Evolutionary conservation across 139 green algal genomes (phyloP), one percentile per base, ranked within the genome.

Genomic region (Micractinium sp.): DNA sequence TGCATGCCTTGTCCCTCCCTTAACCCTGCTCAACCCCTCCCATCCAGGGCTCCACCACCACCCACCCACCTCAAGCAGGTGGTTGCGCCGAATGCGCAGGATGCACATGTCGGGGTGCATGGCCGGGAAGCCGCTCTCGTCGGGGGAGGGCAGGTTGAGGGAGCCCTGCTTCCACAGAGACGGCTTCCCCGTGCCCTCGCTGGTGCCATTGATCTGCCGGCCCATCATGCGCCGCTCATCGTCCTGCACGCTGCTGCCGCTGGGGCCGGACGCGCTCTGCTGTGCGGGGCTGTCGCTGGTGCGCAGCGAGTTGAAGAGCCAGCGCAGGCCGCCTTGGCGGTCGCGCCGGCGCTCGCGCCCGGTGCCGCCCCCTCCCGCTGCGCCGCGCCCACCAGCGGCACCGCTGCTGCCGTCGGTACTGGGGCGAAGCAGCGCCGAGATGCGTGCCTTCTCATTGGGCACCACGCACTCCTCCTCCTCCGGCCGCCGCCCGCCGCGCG

Each of bases 91-190:
- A 79, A 99, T 94, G 36, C 97, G 91, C 47, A 99, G 47, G 85
- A 99, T 97, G 93, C 97, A 99, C 95, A 97, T 96, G 93, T 99
- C 97, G 53, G 92, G 94, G 91, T 99, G 96, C 12, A 87, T 94
- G 73, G 89, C 91, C n/a, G 94, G 93, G 83, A 96, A 93, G 63
- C 94, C 94, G 73, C 85, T 93, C 25, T 95, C 90, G 20, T 95
- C 92, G 15, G 94, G 94, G 35, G 76, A 33, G 38, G 94, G 95
- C 86, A 96, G 91, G 47, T 94, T 92, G 88, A 95, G 90, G 27
- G 89, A 93, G 78, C 93, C 93, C 41, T 92, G 88, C 76, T 93
- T 93, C 90, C 90, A 93, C 38, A 93, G 82, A 23, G 66, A 85
- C 4, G 81, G 66, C 66, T 31, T 66, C 69, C 79, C 61, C 25